A percentile compares a stretch with the other conserved stretches of the same genome.
These are phyloP conservation scores for Salmacisia buchloeana DNA, from an alignment of 1,284 basidiomycete genomes.

Conservation along the genomic window DNA sequence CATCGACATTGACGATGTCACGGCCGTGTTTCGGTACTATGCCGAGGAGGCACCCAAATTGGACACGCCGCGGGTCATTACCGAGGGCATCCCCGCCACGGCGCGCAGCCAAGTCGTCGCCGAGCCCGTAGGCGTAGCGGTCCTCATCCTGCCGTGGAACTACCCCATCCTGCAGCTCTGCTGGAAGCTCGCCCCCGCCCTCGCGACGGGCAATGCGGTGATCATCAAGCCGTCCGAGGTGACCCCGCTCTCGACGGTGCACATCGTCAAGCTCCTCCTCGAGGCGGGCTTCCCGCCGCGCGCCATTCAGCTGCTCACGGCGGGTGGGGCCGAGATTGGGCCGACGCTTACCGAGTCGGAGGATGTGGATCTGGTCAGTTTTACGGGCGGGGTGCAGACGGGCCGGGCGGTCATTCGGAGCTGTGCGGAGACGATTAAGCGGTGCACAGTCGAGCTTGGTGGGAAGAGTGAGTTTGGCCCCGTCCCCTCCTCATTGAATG, in stretches of 20 bases:
- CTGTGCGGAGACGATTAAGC: constrained; percentile 43
- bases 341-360: constrained; percentile 37
- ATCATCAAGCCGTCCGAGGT: constrained; percentile 51
- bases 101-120: constrained; percentile 37
- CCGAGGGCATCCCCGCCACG: constrained; percentile 35
- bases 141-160: constrained; percentile 50
- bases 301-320: constrained; percentile 45
- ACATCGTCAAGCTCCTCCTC: constrained; percentile 41
- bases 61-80: constrained; percentile 34
- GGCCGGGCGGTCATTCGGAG: constrained; percentile 41
- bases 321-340: constrained; percentile 41
- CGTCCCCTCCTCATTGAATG: not conserved
- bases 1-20: constrained; percentile 48
- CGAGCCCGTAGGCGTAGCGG: constrained; percentile 48
- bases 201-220: constrained; percentile 45
- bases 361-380: constrained; percentile 48
- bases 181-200: constrained; percentile 49
- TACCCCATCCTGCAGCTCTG: constrained; percentile 48
- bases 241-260: constrained; percentile 46
- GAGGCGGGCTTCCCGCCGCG: constrained; percentile 43
- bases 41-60: constrained; percentile 44
- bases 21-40: constrained; percentile 47
- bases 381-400: constrained; percentile 48
- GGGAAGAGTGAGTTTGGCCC: constrained; percentile 36
- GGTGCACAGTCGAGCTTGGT: constrained; percentile 48